These are phyloP conservation scores for Cladosporium sphaerospermum DNA, from an alignment of 2,329 filamentous ascomycete genomes.

Conservation along the genomic window DNA sequence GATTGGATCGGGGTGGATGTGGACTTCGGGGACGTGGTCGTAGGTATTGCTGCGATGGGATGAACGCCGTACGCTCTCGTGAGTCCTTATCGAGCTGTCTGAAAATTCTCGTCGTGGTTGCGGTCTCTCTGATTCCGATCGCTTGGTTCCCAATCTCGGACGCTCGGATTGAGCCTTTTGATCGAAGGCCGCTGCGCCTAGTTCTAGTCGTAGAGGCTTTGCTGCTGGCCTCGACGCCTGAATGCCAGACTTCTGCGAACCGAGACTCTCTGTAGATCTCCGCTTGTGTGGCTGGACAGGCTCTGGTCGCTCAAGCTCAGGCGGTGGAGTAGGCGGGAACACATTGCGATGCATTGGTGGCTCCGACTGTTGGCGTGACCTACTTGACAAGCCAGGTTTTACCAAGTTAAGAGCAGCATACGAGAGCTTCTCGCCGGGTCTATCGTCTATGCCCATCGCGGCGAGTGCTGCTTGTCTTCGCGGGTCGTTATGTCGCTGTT, in stretches of 20 bases:
- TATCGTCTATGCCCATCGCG: conserved; percentile 63
- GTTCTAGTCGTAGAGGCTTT: conserved; percentile 43
- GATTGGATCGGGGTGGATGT: conserved; percentile 39
- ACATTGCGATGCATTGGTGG: conserved; percentile 71
- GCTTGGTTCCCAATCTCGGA: conserved; percentile 31
- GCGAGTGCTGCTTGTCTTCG: conserved; percentile 28
- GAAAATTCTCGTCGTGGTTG: conserved; percentile 15
- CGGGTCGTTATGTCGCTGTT: conserved; percentile 21
- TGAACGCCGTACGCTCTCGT: conserved; percentile 25
- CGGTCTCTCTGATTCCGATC: conserved; percentile 37
- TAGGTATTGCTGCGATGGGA: conserved; percentile 47
- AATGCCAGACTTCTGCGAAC: conserved; percentile 34
- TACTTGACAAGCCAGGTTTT: conserved; percentile 72
- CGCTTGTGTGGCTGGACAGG: conserved; percentile 20
- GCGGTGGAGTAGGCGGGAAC: conserved; percentile 97
- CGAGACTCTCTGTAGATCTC: conserved; percentile 39
- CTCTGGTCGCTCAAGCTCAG: conserved; percentile 61
- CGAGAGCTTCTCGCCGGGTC: conserved; percentile 76
- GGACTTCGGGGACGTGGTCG: conserved; percentile 60
- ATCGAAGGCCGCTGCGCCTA: conserved; percentile 44
- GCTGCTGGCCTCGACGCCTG: conserved; percentile 37
- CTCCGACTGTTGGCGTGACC: conserved; percentile 74
- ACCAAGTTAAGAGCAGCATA: conserved; percentile 91
- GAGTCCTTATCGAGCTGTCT: conserved; percentile 16
- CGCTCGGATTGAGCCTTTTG: conserved; percentile 36